Evolutionary conservation across 2,329 filamentous ascomycete species (phyloP).

Genomic region (Colletotrichum sojae): DNA sequence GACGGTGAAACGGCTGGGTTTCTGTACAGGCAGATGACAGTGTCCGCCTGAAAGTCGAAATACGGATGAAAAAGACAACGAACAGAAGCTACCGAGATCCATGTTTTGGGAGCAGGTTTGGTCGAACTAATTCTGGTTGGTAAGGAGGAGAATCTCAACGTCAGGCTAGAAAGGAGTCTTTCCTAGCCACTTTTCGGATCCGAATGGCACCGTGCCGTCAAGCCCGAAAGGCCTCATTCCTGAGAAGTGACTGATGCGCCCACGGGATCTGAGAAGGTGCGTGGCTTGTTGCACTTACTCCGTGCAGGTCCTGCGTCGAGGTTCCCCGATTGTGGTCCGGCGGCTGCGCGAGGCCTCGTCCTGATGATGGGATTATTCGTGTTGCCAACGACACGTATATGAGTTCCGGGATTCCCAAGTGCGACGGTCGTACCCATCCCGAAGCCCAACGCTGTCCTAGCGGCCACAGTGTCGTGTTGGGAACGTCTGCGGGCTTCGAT

Average conservation of each 20-base stretch:
- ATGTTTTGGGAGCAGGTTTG: neutral
- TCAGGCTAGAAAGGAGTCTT: neutral
- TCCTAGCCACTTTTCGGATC: neutral
- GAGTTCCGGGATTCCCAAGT: neutral
- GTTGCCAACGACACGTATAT: constrained; percentile 7
- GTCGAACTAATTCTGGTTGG: neutral
- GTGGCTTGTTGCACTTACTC: neutral
- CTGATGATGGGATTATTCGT: neutral
- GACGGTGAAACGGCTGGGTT: too few species aligned
- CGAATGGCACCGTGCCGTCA: neutral
- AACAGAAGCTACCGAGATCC: too few species aligned
- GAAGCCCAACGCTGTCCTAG: neutral
- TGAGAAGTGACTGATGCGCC: constrained; percentile 23
- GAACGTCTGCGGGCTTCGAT: neutral
- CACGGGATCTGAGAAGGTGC: constrained; percentile 14
- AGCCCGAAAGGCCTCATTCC: neutral
- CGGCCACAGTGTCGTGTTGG: neutral
- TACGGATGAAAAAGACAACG: too few species aligned
- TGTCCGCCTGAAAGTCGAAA: too few species aligned
- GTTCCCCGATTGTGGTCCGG: neutral
- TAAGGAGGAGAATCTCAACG: neutral
- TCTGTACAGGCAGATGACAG: too few species aligned
- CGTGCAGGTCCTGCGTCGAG: neutral
- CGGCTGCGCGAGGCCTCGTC: neutral
- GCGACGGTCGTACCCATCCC: neutral